These are phyloP conservation scores for Colletotrichum endophyticum DNA, from an alignment of 2,329 filamentous ascomycete species.

Conservation along the genomic window DNA sequence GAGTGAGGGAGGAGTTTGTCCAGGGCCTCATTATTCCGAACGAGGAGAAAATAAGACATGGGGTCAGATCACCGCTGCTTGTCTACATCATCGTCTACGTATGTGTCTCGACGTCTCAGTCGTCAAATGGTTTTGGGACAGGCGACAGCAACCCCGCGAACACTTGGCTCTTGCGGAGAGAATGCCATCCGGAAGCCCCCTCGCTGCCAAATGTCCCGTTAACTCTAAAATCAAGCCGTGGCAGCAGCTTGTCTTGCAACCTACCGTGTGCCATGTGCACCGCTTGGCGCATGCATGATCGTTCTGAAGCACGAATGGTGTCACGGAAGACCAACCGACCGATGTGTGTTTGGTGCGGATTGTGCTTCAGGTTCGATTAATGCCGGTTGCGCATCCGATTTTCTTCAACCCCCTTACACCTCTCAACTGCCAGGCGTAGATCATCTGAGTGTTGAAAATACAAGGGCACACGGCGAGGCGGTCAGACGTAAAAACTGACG, in stretches of 20 bases:
- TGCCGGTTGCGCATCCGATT: constrained; percentile 7
- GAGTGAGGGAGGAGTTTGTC: not conserved
- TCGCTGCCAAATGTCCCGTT: not conserved
- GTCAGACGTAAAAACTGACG: not conserved
- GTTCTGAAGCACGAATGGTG: constrained; percentile 21
- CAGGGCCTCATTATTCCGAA: not conserved
- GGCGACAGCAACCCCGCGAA: constrained; percentile 4
- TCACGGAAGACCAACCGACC: constrained; percentile 18
- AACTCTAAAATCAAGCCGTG: constrained; percentile 1
- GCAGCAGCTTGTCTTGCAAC: constrained; percentile 2
- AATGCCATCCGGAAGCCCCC: constrained; percentile 9
- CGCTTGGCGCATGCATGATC: constrained; percentile 23
- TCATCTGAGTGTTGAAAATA: not conserved
- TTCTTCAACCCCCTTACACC: not conserved
- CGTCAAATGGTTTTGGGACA: not conserved
- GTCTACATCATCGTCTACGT: not conserved
- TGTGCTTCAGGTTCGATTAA: constrained; percentile 13
- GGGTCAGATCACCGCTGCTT: not conserved
- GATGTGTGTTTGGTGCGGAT: not conserved
- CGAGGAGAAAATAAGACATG: not conserved
- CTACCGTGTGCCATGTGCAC: constrained; percentile 10
- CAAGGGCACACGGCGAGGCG: not conserved
- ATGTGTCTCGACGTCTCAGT: not conserved
- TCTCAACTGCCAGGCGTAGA: not conserved
- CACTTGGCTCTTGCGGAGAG: constrained; percentile 21